Base-by-base conservation (phyloP, 345 rosid genomes). In the Citrus unshiu region DNA sequence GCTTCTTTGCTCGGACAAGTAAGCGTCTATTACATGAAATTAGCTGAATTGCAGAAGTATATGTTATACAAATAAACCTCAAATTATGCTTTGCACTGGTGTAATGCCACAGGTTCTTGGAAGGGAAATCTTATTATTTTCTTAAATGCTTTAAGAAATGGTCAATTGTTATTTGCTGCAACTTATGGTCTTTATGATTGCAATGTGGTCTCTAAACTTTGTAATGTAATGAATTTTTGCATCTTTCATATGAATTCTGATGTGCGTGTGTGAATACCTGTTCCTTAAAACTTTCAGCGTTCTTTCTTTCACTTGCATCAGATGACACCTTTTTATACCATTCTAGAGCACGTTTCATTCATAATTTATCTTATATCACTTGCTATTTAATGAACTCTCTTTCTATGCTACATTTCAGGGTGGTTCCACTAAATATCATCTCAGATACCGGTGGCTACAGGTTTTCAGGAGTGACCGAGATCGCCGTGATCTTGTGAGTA, bases 1-100 rank as follows among this genome's bases (percentile, higher is more conserved):
- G 98, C 97, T 66, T 96, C 98, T n/a, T 87, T 96, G 89, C 94
- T 94, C 84, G 98, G 98, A 81, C 99, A 96, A 82, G 97, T 96
- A 77, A 89, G 92, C 30, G 49, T 24, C 63, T 22, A 24, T 37
- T 29, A 2, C 62, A 24, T 65, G 46, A 46, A 75, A 35, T 54
- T 60, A 27, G 22, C 29, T 62, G 24, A 73, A 18, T 72, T 76
- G 18, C 16, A 7, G 60, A 54, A 25, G 66, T 60, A 63, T 63
- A 43, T 14, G 13, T 49, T 29, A 49, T 25, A 49, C 2, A 18
- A 49, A 70, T 70, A 18, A 34, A 43, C 73, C n/a, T 46, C 34
- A 43, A 43, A 24, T 16, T 69, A 35, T 77, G 66, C 35, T 70
- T 51, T 75, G 71, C 13, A 34, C 18, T 14, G 35, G 25, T 64